Evolutionary conservation across 345 rosid genomes (phyloP).

Genomic region (Syzygium aqueum): DNA sequence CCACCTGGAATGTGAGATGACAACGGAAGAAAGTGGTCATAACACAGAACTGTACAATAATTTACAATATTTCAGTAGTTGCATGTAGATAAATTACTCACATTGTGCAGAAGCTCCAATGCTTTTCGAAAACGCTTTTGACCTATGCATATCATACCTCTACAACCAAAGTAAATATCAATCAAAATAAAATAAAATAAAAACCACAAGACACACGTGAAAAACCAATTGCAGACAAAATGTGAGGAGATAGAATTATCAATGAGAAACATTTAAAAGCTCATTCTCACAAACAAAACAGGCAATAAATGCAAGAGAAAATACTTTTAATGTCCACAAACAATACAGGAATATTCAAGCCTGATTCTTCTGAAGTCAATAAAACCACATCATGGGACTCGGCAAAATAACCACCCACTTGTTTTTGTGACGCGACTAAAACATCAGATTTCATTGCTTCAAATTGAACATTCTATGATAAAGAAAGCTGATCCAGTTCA

Average conservation of each 20-base stretch:
- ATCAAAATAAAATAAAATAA: neutral
- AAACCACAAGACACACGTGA: neutral
- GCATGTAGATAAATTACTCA: conserved; percentile 8
- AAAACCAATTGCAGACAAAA: neutral
- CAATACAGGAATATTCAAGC: neutral
- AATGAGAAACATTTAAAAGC: neutral
- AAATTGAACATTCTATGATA: neutral
- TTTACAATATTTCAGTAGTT: neutral
- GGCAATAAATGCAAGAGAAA: neutral
- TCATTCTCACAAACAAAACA: neutral
- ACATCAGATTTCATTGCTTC: neutral
- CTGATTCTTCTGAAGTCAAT: neutral
- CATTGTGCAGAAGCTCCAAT: conserved; percentile 87
- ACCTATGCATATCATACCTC: conserved; percentile 97
- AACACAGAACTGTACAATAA: neutral
- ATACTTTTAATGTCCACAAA: neutral
- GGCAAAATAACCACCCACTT: neutral
- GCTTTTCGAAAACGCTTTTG: conserved; percentile 73
- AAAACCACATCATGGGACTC: neutral
- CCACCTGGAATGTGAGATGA: conserved; percentile 40
- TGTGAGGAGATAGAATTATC: neutral
- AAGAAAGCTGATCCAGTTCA: neutral
- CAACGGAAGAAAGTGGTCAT: neutral
- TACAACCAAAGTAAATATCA: conserved; percentile 20
- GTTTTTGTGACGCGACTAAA: neutral